Conservation (phyloP, 1,284 basidiomycete species). For the Rhizoctonia solani region DNA sequence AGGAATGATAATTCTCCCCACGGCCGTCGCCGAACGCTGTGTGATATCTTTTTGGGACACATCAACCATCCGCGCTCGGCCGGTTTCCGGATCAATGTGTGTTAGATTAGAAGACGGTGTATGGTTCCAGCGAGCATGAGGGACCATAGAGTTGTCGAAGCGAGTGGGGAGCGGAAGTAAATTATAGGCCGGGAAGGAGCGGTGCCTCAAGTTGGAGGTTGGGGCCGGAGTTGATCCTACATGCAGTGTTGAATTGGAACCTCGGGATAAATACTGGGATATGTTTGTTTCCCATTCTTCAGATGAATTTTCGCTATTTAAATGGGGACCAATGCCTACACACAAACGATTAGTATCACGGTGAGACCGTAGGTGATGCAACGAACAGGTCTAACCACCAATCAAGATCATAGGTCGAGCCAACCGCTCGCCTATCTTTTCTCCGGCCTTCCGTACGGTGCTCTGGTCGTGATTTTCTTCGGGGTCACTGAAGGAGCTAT, state of each 20-base stretch:
- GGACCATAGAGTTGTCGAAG: not conserved
- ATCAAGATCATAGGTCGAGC: conserved; percentile 85
- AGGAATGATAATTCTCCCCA: conserved; percentile 75
- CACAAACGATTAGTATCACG: not conserved
- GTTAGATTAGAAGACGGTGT: conserved; percentile 51
- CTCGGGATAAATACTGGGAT: too few relatives aligned
- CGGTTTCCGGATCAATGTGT: conserved; percentile 65
- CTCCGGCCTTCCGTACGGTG: conserved; percentile 22
- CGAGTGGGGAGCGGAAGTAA: not conserved
- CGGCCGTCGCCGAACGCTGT: conserved; percentile 72
- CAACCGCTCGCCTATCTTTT: conserved; percentile 13
- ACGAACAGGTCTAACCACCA: conserved; percentile 52
- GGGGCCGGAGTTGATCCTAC: too few relatives aligned
- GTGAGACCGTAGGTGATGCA: not conserved
- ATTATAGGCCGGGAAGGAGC: too few relatives aligned
- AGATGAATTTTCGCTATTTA: too few relatives aligned
- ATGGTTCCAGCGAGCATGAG: not conserved
- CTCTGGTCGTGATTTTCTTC: conserved; percentile 16
- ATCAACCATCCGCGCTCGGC: conserved; percentile 80
- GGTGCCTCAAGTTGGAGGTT: too few relatives aligned
- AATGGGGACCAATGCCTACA: not conserved
- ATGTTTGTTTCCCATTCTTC: too few relatives aligned
- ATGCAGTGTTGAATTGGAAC: too few relatives aligned
- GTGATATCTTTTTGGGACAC: conserved; percentile 69
- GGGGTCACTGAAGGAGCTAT: conserved; percentile 19